These are phyloP conservation scores for Nitzschia sp. DNA, from an alignment of 108 stramenopile genomes.

Conservation along the genomic window DNA sequence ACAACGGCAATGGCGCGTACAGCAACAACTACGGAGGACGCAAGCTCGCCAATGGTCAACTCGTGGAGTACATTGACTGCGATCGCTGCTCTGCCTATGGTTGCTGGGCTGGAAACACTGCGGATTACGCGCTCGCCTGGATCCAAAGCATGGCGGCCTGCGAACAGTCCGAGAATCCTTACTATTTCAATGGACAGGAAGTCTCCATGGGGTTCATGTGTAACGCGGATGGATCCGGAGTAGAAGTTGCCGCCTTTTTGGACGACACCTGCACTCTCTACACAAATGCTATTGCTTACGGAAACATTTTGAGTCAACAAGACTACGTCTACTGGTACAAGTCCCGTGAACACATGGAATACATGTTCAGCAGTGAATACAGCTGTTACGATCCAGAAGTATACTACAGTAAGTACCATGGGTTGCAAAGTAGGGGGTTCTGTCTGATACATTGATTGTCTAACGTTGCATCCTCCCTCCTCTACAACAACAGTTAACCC, in stretches of 20 bases:
- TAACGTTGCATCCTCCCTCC: too few species aligned
- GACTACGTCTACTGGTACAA: neutral
- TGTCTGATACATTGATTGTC: too few species aligned
- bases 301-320: conserved; percentile 4
- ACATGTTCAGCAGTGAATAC: conserved; percentile 13
- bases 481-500: too few species aligned
- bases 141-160: conserved; percentile 33
- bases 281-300: conserved; percentile 11
- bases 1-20: neutral
- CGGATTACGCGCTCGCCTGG: conserved; percentile 29
- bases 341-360: neutral
- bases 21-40: conserved; percentile 1
- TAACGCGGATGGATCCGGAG: conserved; percentile 55
- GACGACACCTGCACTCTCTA: conserved; percentile 63
- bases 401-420: too few species aligned
- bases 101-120: conserved; percentile 30
- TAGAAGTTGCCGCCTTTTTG: conserved; percentile 64
- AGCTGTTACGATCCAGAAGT: conserved; percentile 23
- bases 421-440: too few species aligned
- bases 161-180: conserved; percentile 1
- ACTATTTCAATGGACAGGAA: conserved; percentile 1
- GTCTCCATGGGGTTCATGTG: conserved; percentile 50
- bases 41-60: neutral
- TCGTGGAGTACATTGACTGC: conserved; percentile 42
- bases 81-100: conserved; percentile 40